Evolutionary conservation across 2,329 filamentous ascomycete genomes (phyloP).

Genomic region (Lomentospora prolificans): DNA sequence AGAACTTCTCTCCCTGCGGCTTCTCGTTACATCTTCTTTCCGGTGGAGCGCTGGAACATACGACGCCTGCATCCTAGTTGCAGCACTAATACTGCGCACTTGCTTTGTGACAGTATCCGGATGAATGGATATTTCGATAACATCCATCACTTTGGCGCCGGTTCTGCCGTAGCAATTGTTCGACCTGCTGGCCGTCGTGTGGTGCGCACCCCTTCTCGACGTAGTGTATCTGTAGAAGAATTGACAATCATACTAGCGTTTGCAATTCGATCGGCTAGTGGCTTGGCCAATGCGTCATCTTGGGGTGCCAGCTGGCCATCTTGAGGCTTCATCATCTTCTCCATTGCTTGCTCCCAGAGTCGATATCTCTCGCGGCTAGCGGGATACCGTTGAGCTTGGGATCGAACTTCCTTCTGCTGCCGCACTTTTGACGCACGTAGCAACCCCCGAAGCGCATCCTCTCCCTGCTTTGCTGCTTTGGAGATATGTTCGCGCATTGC

Average conservation of each 20-base stretch:
- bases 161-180: background rate
- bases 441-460: slow-evolving; percentile 49
- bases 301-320: background rate
- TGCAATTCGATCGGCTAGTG: slow-evolving; percentile 35
- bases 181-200: background rate
- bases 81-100: background rate
- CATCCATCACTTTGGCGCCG: background rate
- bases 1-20: background rate
- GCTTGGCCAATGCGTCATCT: background rate
- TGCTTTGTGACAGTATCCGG: background rate
- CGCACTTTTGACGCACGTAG: slow-evolving; percentile 54
- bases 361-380: slow-evolving; percentile 45
- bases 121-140: background rate
- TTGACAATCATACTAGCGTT: slow-evolving; percentile 59
- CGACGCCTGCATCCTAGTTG: background rate
- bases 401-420: slow-evolving; percentile 53
- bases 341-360: slow-evolving; percentile 53
- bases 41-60: background rate
- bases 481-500: slow-evolving; percentile 51
- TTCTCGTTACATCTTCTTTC: background rate
- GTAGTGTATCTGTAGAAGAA: slow-evolving; percentile 6
- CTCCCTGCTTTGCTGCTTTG: slow-evolving; percentile 49
- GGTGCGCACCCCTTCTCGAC: background rate
- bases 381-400: slow-evolving; percentile 40
- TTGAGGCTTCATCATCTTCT: slow-evolving; percentile 36